A percentile compares a stretch with the other conserved stretches of the same genome.
phyloP scores from a whole-genome alignment of 176 grass and related monocot species.

The Tuctoria greenei region DNA sequence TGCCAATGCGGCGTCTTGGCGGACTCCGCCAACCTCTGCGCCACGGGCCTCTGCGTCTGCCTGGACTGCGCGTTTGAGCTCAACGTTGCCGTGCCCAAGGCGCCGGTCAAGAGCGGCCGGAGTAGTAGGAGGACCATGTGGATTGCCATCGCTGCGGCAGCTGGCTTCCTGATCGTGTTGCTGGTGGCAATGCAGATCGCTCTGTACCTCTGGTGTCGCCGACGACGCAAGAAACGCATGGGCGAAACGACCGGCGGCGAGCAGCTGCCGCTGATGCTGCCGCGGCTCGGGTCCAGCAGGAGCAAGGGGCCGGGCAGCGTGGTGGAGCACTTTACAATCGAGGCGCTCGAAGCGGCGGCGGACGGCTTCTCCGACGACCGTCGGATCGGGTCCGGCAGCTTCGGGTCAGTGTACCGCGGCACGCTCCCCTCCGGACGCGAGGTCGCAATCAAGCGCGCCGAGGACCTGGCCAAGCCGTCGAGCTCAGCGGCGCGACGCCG shows the following conservation, averaged over 20 bases:
- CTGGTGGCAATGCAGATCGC: conserved; percentile 32
- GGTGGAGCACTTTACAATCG: conserved; percentile 58
- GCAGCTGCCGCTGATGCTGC: conserved; percentile 2
- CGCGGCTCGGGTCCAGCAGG: conserved; percentile 20
- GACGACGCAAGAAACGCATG: background rate
- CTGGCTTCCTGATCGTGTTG: conserved; percentile 15
- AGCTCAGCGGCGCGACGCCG: conserved; percentile 43
- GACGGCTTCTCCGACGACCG: conserved; percentile 59
- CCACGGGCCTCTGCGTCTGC: conserved; percentile 44
- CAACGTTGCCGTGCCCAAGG: conserved; percentile 27
- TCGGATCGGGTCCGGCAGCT: conserved; percentile 79
- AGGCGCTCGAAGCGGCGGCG: conserved; percentile 51
- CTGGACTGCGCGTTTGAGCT: conserved; percentile 50
- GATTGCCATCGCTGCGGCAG: conserved; percentile 26
- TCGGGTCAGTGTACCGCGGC: conserved; percentile 88
- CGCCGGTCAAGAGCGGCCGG: background rate
- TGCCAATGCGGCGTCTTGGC: conserved; percentile 68
- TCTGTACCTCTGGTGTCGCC: conserved; percentile 31
- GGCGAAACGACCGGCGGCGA: background rate
- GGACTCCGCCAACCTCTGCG: conserved; percentile 66
- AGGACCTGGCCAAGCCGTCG: conserved; percentile 37
- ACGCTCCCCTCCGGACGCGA: conserved; percentile 42
- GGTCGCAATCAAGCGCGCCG: conserved; percentile 63
- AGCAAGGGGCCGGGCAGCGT: conserved; percentile 46
- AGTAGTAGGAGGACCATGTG: conserved; percentile 35